Conservation (phyloP, 257 asterid genomes). For the Jaltomata sinuosa region DNA sequence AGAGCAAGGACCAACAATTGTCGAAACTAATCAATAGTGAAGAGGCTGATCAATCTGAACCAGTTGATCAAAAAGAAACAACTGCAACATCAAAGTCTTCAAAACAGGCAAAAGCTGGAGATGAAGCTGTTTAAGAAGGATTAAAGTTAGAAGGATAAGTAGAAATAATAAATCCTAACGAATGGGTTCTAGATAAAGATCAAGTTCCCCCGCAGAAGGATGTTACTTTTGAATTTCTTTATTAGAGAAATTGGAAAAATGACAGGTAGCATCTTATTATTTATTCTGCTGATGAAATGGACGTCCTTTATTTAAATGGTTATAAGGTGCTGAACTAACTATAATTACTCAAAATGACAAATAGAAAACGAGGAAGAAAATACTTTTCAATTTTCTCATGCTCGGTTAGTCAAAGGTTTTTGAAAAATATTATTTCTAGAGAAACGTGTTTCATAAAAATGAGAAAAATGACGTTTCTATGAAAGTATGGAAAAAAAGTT, state of each 20-base stretch:
- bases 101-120: neutral
- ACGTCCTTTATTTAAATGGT: neutral
- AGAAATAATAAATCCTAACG: neutral
- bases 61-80: neutral
- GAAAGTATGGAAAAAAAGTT: neutral
- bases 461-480: neutral
- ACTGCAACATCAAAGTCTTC: neutral
- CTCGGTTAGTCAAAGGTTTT: neutral
- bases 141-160: neutral
- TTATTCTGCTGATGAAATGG: neutral
- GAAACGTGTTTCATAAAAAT: neutral
- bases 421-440: neutral
- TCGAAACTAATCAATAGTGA: neutral
- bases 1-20: slow-evolving; percentile 21
- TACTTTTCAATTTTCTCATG: neutral
- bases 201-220: neutral
- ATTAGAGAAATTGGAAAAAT: neutral
- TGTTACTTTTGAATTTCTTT: neutral
- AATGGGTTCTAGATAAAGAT: neutral
- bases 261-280: neutral
- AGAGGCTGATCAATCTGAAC: neutral
- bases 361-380: neutral
- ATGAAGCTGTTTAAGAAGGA: neutral
- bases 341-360: neutral
- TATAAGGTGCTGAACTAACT: neutral